Evolutionary conservation across 129 eudicot genomes (phyloP).

Genomic region (Dittrichia graveolens): DNA sequence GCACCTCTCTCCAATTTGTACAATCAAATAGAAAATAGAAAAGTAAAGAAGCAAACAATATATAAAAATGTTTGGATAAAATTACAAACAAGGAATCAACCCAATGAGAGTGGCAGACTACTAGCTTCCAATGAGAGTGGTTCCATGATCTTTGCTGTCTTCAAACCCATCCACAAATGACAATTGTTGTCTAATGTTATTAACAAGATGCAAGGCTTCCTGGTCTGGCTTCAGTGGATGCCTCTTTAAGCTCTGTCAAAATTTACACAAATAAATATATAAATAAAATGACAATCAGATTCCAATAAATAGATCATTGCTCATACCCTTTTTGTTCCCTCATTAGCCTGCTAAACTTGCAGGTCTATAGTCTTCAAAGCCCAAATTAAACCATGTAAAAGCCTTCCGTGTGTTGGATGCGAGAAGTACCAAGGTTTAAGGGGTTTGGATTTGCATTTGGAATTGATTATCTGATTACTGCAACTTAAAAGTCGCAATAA

Average conservation of each 20-base stretch:
- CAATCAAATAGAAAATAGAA: slow-evolving; percentile 4
- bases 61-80: slow-evolving; percentile 23
- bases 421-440: too few relatives aligned
- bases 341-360: too few relatives aligned
- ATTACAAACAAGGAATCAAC: slow-evolving; percentile 26
- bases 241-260: slow-evolving; percentile 68
- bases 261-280: neutral
- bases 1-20: slow-evolving; percentile 36
- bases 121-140: slow-evolving; percentile 50
- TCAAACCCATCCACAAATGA: slow-evolving; percentile 42
- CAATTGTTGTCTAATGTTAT: slow-evolving; percentile 58
- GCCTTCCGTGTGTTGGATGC: slow-evolving; percentile 8
- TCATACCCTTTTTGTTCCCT: too few relatives aligned
- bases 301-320: too few relatives aligned
- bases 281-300: neutral
- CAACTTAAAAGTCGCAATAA: neutral
- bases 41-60: neutral
- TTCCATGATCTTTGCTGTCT: slow-evolving; percentile 63
- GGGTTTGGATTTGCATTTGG: neutral
- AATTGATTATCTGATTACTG: neutral
- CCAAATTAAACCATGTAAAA: neutral
- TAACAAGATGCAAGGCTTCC: slow-evolving; percentile 66
- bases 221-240: slow-evolving; percentile 62
- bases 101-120: slow-evolving; percentile 23
- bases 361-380: too few relatives aligned